Evolutionary conservation across 306 rosid genomes (phyloP).

Genomic region (Quercus suber): DNA sequence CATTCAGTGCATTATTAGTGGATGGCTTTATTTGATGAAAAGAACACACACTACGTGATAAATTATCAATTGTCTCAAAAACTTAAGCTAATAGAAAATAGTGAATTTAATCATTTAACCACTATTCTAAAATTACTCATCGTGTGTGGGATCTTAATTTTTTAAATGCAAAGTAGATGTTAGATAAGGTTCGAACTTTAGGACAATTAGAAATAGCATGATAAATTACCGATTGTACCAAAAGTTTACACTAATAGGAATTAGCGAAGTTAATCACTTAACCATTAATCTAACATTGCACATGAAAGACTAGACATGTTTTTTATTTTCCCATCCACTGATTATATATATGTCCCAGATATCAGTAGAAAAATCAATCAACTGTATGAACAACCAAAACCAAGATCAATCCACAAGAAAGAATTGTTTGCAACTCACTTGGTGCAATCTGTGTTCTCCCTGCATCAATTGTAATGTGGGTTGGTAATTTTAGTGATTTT

Average conservation of each 20-base stretch:
- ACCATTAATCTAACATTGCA: neutral
- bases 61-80: too few relatives aligned
- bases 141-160: too few relatives aligned
- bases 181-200: too few relatives aligned
- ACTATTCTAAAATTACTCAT: too few relatives aligned
- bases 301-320: neutral
- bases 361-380: neutral
- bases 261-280: too few relatives aligned
- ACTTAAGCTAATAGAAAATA: too few relatives aligned
- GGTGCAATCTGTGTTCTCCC: constrained; percentile 99
- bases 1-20: neutral
- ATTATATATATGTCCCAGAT: too few relatives aligned
- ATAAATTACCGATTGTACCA: too few relatives aligned
- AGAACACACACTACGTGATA: neutral
- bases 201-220: too few relatives aligned
- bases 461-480: constrained; percentile 92
- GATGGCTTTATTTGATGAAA: neutral
- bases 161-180: too few relatives aligned
- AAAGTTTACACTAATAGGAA: too few relatives aligned
- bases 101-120: too few relatives aligned
- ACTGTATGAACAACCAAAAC: neutral
- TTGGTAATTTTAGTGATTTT: constrained; percentile 72
- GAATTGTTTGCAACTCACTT: constrained; percentile 49
- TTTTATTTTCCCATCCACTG: neutral
- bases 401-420: constrained; percentile 1